Conservation (phyloP, 768 basidiomycete genomes). For the Stropharia rugosoannulata region DNA sequence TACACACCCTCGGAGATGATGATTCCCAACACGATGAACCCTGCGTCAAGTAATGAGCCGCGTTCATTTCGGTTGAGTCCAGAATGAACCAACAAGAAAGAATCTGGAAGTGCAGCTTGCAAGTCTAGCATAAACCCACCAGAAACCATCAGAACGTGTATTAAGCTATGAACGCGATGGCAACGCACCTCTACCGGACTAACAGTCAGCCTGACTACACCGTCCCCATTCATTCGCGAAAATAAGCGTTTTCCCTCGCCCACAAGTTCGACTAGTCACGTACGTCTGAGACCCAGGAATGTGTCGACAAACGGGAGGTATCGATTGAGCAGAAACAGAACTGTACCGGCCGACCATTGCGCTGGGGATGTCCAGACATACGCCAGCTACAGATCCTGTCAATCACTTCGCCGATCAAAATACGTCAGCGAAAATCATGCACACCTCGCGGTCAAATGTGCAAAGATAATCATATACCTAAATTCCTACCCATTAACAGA, state of each 20-base stretch:
- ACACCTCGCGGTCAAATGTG: slow-evolving; percentile 18
- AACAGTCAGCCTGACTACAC: background rate
- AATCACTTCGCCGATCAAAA: background rate
- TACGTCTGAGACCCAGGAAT: slow-evolving; percentile 14
- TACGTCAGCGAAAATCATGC: background rate
- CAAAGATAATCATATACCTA: slow-evolving; percentile 22
- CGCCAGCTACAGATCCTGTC: slow-evolving; percentile 9
- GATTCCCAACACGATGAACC: background rate
- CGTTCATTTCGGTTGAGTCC: background rate
- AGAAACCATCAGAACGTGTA: background rate
- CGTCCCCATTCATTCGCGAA: background rate
- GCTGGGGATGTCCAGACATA: slow-evolving; percentile 21
- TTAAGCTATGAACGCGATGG: background rate
- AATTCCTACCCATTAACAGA: background rate
- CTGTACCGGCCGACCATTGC: slow-evolving; percentile 10
- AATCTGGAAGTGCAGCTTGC: background rate
- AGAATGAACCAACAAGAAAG: background rate
- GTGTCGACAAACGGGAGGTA: slow-evolving; percentile 19
- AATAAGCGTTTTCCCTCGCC: background rate
- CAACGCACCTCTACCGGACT: background rate
- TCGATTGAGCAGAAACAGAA: slow-evolving; percentile 15
- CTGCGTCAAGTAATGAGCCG: background rate
- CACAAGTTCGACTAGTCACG: background rate
- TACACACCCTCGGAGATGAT: background rate
- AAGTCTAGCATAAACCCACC: background rate